phyloP scores from a whole-genome alignment of 495 filamentous ascomycete species.

The Podospora comata region DNA sequence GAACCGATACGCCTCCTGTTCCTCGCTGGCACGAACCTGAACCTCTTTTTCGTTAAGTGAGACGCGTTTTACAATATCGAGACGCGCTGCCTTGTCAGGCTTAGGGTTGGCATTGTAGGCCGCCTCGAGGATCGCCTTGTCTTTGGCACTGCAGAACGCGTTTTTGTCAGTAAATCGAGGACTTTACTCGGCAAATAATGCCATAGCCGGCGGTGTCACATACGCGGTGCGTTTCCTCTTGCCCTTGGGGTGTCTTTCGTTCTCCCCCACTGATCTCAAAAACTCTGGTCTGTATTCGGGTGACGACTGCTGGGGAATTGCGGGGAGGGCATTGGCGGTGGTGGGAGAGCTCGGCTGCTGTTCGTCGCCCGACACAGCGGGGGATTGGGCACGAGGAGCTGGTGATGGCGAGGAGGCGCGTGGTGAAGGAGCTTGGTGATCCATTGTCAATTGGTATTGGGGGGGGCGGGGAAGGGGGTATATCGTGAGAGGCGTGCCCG shows the following conservation, averaged over 20 bases:
- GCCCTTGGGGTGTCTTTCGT: slow-evolving; percentile 44
- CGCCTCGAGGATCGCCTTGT: slow-evolving; percentile 85
- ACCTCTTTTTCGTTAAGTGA: slow-evolving; percentile 95
- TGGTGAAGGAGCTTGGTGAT: slow-evolving; percentile 13
- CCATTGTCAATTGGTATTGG: slow-evolving; percentile 12
- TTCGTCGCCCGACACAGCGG: neutral
- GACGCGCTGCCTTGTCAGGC: slow-evolving; percentile 85
- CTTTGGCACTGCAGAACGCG: slow-evolving; percentile 61
- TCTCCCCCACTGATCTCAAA: slow-evolving; percentile 12
- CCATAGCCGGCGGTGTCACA: slow-evolving; percentile 28
- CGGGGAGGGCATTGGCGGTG: slow-evolving; percentile 12
- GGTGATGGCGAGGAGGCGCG: slow-evolving; percentile 15
- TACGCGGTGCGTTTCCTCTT: slow-evolving; percentile 57
- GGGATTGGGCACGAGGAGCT: slow-evolving; percentile 4
- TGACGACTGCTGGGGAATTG: slow-evolving; percentile 9
- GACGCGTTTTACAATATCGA: slow-evolving; percentile 78
- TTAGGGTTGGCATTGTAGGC: slow-evolving; percentile 85
- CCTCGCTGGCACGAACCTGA: slow-evolving; percentile 63
- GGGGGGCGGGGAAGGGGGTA: neutral
- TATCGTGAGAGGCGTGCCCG: neutral
- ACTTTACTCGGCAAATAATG: neutral
- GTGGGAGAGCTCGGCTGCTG: slow-evolving; percentile 22
- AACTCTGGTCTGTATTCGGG: slow-evolving; percentile 8
- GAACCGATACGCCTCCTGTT: slow-evolving; percentile 19
- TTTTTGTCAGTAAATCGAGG: slow-evolving; percentile 16